Conservation (phyloP, 192 early-diverging fungal genomes). For the Coemansia asiatica region DNA sequence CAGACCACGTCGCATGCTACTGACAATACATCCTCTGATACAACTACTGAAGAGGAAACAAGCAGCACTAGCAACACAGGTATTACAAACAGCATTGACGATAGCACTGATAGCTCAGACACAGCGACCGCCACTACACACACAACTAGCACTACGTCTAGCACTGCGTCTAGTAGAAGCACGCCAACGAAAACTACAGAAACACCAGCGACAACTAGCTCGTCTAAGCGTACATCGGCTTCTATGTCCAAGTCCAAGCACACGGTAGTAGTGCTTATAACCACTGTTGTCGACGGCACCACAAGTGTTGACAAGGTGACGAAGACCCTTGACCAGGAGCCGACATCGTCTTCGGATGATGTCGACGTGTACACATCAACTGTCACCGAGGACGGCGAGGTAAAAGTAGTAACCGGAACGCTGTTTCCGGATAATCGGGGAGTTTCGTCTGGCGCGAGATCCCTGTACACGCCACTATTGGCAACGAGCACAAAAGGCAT, state of each 20-base stretch:
- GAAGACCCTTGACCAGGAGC: constrained; percentile 4
- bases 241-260: constrained; percentile 11
- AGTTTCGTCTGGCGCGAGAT: not conserved
- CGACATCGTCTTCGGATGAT: not conserved
- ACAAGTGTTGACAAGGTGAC: constrained; percentile 20
- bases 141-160: too few relatives aligned
- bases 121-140: too few relatives aligned
- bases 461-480: not conserved
- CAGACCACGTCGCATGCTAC: not conserved
- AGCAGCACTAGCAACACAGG: too few relatives aligned
- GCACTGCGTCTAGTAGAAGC: not conserved
- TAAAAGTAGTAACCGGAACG: constrained; percentile 29
- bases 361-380: constrained; percentile 30
- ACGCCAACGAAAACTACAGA: not conserved
- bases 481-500: too few relatives aligned
- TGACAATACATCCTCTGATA: not conserved
- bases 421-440: not conserved
- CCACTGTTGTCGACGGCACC: constrained; percentile 31
- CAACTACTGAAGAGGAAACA: not conserved
- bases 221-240: not conserved
- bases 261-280: constrained; percentile 30
- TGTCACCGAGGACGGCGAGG: constrained; percentile 22
- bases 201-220: not conserved
- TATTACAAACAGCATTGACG: too few relatives aligned
- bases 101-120: too few relatives aligned